phyloP scores from a whole-genome alignment of 441 rosid genomes.

The Corymbia calophylla region DNA sequence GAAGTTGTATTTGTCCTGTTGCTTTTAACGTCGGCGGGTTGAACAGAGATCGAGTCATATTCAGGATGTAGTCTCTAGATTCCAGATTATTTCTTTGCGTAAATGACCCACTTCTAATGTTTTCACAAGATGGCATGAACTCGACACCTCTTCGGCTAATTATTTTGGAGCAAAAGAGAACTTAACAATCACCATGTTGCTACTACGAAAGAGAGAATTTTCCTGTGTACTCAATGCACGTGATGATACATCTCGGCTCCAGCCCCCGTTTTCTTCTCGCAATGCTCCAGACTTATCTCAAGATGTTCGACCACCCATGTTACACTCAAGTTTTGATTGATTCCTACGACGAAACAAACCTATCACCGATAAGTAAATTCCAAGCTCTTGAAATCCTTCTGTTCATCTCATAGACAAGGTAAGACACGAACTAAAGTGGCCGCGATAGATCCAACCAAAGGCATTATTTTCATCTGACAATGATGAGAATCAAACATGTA shows the following conservation, averaged over 20 bases:
- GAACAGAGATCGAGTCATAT: neutral
- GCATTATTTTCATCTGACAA: neutral
- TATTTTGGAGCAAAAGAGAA: neutral
- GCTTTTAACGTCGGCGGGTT: neutral
- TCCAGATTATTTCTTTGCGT: neutral
- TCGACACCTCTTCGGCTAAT: no score
- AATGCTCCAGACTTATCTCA: neutral
- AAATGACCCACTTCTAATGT: neutral
- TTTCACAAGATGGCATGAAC: neutral
- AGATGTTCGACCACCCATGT: neutral
- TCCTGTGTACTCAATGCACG: neutral
- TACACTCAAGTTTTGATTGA: neutral
- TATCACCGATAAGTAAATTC: neutral
- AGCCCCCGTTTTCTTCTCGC: neutral
- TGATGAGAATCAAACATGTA: neutral
- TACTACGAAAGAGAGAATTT: neutral
- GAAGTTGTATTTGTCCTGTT: neutral
- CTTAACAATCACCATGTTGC: neutral
- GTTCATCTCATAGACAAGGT: neutral
- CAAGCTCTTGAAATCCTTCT: neutral
- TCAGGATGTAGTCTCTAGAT: neutral
- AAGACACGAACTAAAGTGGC: neutral
- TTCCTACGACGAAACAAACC: neutral
- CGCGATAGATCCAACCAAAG: neutral
- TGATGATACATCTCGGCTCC: neutral